Percentiles rank a stretch among this genome's conserved stretches.
Conservation (phyloP, 2,329 filamentous ascomycete species). For the Orbilia quercus region DNA sequence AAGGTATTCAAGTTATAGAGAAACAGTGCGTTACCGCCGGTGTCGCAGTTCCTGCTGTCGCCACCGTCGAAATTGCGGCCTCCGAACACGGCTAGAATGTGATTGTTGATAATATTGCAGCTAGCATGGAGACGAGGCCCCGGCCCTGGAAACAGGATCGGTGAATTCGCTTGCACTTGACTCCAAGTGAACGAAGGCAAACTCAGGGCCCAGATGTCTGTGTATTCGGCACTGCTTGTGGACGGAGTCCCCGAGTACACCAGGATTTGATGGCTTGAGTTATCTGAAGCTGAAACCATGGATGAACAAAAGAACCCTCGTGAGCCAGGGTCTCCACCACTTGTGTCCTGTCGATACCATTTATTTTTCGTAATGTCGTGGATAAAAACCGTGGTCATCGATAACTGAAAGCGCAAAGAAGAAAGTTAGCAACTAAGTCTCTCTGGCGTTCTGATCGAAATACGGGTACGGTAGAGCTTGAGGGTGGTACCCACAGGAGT, state of each 20-base stretch:
- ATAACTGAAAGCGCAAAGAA: conserved; percentile 15
- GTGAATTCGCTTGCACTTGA: conserved; percentile 27
- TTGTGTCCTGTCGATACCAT: conserved; percentile 40
- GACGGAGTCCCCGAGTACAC: conserved; percentile 28
- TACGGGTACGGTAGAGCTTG: too few relatives aligned
- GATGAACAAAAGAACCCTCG: conserved; percentile 28
- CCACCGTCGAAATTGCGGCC: conserved; percentile 32
- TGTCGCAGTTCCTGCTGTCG: conserved; percentile 38
- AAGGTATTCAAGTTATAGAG: conserved; percentile 37
- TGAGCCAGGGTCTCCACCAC: conserved; percentile 26
- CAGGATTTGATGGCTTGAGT: conserved; percentile 44
- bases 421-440: too few relatives aligned
- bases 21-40: conserved; percentile 33
- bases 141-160: conserved; percentile 18
- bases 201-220: conserved; percentile 42
- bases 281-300: conserved; percentile 36
- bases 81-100: conserved; percentile 32
- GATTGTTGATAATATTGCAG: conserved; percentile 36
- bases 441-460: too few relatives aligned
- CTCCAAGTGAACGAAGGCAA: conserved; percentile 45
- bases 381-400: conserved; percentile 36
- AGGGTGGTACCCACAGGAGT: conserved; percentile 21
- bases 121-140: conserved; percentile 33
- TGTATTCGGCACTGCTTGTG: conserved; percentile 4
- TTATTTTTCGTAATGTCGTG: conserved; percentile 41